Percentiles rank a stretch among this genome's conserved stretches.
Conservation (phyloP, 2,329 filamentous ascomycete genomes). For the Chaetomium sp. region DNA sequence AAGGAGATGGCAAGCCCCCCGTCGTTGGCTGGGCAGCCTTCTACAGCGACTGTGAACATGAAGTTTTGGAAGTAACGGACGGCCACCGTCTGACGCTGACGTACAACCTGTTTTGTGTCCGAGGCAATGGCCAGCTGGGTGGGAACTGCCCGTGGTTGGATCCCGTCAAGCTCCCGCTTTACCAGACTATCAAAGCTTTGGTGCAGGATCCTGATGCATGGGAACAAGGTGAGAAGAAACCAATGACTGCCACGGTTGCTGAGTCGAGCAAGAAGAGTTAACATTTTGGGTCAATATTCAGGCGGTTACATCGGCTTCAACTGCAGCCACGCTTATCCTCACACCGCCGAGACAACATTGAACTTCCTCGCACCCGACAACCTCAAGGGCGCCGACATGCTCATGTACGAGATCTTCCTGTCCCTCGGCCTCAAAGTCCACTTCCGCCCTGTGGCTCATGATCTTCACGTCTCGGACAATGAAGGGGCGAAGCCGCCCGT, state of each 20-base stretch:
- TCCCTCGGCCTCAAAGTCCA: slow-evolving; percentile 8
- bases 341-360: slow-evolving; percentile 26
- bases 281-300: slow-evolving; percentile 10
- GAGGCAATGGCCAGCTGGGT: slow-evolving; percentile 26
- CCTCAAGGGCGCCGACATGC: slow-evolving; percentile 42
- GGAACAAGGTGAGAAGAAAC: neutral
- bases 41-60: slow-evolving; percentile 47
- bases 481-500: neutral
- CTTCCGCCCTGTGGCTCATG: slow-evolving; percentile 5
- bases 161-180: slow-evolving; percentile 31
- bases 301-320: slow-evolving; percentile 39
- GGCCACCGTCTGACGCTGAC: slow-evolving; percentile 53
- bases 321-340: slow-evolving; percentile 43
- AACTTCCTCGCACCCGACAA: slow-evolving; percentile 28
- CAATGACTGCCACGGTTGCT: neutral
- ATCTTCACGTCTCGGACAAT: neutral
- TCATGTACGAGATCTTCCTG: slow-evolving; percentile 28
- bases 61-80: slow-evolving; percentile 41
- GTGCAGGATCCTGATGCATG: slow-evolving; percentile 29
- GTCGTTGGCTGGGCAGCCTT: slow-evolving; percentile 44
- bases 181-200: slow-evolving; percentile 31
- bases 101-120: slow-evolving; percentile 48
- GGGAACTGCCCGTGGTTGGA: slow-evolving; percentile 24
- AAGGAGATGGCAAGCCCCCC: neutral
- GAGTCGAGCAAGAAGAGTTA: neutral